A percentile compares a stretch with the other conserved stretches of the same genome.
Conservation (phyloP, 768 basidiomycete genomes). For the Dioszegia crocea region DNA sequence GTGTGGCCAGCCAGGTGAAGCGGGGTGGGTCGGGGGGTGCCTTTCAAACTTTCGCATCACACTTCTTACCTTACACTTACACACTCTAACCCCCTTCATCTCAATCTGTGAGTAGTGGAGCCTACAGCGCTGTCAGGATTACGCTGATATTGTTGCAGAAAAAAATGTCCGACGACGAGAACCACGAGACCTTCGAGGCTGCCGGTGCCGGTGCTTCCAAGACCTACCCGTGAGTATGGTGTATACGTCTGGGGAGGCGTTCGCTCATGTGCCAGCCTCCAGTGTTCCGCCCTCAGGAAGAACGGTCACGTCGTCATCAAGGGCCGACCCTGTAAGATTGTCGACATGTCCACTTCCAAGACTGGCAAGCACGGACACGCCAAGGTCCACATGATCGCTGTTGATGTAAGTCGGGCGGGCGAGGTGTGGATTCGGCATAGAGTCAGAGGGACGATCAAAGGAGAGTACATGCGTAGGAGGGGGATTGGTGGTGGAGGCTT, state of each 20-base stretch:
- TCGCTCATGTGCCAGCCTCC: no score
- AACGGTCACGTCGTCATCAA: constrained; percentile 82
- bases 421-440: not conserved
- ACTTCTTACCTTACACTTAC: not conserved
- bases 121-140: not conserved
- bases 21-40: not conserved
- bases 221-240: constrained; percentile 46
- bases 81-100: not conserved
- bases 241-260: not conserved
- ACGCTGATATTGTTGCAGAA: not conserved
- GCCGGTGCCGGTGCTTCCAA: constrained; percentile 54
- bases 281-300: constrained; percentile 86
- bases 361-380: constrained; percentile 97
- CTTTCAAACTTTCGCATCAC: no score
- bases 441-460: not conserved
- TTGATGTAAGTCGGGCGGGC: constrained; percentile 67
- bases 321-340: constrained; percentile 88
- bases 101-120: not conserved
- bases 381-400: constrained; percentile 95
- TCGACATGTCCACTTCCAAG: constrained; percentile 99
- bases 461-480: not conserved
- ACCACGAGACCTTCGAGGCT: constrained; percentile 82
- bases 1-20: not conserved
- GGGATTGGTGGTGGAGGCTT: not conserved
- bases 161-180: constrained; percentile 67